Conservation (phyloP, 805 yeast genomes). For the Wickerhamomyces silvicola region DNA sequence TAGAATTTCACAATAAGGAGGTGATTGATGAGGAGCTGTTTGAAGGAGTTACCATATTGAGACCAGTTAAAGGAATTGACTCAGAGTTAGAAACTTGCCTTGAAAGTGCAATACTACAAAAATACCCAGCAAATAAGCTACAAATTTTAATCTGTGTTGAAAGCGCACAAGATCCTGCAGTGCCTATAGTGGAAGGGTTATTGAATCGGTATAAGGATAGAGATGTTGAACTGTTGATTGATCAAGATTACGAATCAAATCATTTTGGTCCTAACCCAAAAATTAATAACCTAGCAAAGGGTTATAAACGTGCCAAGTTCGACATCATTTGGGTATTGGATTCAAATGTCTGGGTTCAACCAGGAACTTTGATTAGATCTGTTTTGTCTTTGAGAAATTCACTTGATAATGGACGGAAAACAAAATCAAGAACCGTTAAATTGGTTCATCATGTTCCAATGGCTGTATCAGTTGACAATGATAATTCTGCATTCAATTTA, state of each 20-base stretch:
- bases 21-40: constrained; percentile 28
- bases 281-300: constrained; percentile 80
- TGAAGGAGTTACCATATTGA: constrained; percentile 66
- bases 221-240: constrained; percentile 54
- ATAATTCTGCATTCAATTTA: constrained; percentile 13
- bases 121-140: constrained; percentile 50
- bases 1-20: constrained; percentile 1
- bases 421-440: constrained; percentile 38
- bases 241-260: constrained; percentile 32
- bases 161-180: constrained; percentile 53
- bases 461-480: constrained; percentile 36
- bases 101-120: constrained; percentile 59
- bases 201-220: constrained; percentile 47
- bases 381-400: constrained; percentile 44
- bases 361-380: constrained; percentile 59
- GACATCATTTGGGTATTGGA: constrained; percentile 84
- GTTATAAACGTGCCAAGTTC: constrained; percentile 57
- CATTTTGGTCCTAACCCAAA: constrained; percentile 84
- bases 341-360: constrained; percentile 74
- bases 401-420: constrained; percentile 42
- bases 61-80: constrained; percentile 84
- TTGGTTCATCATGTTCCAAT: constrained; percentile 81
- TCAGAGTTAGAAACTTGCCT: constrained; percentile 66
- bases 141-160: constrained; percentile 79
- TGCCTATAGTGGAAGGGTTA: constrained; percentile 47